Percentiles rank a stretch among this genome's conserved stretches.
These are phyloP conservation scores for Wickerhamomyces bisporus DNA, from an alignment of 805 yeast species.

Conservation along the genomic window DNA sequence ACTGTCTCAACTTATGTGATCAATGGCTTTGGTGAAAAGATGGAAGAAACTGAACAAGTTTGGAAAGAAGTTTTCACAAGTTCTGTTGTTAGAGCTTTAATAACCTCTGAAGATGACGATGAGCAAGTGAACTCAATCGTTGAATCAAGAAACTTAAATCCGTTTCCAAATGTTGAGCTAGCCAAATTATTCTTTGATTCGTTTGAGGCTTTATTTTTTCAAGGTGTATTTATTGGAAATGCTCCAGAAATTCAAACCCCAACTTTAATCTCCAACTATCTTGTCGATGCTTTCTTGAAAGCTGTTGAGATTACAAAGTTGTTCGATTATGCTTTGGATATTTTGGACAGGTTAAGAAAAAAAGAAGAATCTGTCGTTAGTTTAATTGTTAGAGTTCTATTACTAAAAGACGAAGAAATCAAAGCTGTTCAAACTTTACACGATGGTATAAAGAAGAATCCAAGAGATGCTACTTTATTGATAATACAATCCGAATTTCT, in stretches of 20 bases:
- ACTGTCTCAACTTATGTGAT: conserved; percentile 52
- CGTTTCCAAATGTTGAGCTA: conserved; percentile 47
- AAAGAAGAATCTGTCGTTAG: conserved; percentile 53
- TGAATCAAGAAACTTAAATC: conserved; percentile 79
- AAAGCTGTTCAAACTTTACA: conserved; percentile 49
- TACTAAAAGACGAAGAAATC: conserved; percentile 54
- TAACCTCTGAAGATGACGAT: conserved; percentile 68
- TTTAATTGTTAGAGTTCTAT: conserved; percentile 48
- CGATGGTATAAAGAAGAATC: conserved; percentile 43
- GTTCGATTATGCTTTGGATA: conserved; percentile 55
- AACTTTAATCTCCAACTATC: conserved; percentile 55
- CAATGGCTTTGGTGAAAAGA: conserved; percentile 40
- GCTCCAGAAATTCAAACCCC: conserved; percentile 67
- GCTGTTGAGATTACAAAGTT: conserved; percentile 60
- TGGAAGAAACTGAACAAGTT: conserved; percentile 42
- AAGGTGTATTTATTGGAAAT: conserved; percentile 66
- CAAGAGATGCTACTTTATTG: conserved; percentile 51
- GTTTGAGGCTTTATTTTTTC: conserved; percentile 59
- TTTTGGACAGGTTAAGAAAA: conserved; percentile 46
- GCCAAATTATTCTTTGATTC: conserved; percentile 55
- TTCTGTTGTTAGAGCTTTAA: conserved; percentile 68
- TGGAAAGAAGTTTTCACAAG: conserved; percentile 54
- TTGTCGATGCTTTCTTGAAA: conserved; percentile 69
- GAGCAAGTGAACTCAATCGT: conserved; percentile 68
- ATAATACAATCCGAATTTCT: conserved; percentile 56